Base-by-base conservation (phyloP, 148 eudicot species). In the Rhododendron kiyosumense region DNA sequence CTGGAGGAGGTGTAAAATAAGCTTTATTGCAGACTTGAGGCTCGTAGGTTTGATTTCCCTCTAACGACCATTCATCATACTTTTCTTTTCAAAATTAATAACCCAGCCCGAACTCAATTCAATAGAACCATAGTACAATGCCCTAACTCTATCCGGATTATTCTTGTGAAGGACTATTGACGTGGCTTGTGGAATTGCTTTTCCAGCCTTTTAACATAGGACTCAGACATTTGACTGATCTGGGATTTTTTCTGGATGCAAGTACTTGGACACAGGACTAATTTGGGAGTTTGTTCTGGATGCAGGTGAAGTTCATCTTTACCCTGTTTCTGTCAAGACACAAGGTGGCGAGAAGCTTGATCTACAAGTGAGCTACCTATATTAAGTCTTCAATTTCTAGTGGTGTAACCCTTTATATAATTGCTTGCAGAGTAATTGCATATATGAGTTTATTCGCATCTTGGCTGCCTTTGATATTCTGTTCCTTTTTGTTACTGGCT, bases 321-420 rank as follows among this genome's bases (percentile, higher is more conserved):
- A 89, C 88, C 96, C 99, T 30, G 98, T 96, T 75, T 87, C 97
- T 61, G 99, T 96, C 59, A 95, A 93, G 85, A 93, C 98, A 41
- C 97, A 91, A 86, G 95, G 94, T 43, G 98, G 97, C 13, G 97
- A 91, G 83, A 96, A 95, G 93, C 95, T 96, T 78, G 99, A 96
- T 80, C 88, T 96, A 41, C 98, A 96, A 86, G 99, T 96, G 87
- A 89, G 94, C 86, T 84, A 76, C 79, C 74, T 63, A 75, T 59
- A 61, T 80, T 78, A 22, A 32, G 26, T 49, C 12, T 17, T 78
- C 45, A 34, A 73, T 67, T 45, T 83, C 13, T 79, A 28, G 45
- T 85, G 43, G 22, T 1, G 54, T 79, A 51, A 69, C 45, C 76
- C 28, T 48, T 38, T 54, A 20, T 82, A 46, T 7, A 17, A 51